Base-by-base conservation (phyloP, 2,329 filamentous ascomycete genomes). In the Elsinoe perseae region DNA sequence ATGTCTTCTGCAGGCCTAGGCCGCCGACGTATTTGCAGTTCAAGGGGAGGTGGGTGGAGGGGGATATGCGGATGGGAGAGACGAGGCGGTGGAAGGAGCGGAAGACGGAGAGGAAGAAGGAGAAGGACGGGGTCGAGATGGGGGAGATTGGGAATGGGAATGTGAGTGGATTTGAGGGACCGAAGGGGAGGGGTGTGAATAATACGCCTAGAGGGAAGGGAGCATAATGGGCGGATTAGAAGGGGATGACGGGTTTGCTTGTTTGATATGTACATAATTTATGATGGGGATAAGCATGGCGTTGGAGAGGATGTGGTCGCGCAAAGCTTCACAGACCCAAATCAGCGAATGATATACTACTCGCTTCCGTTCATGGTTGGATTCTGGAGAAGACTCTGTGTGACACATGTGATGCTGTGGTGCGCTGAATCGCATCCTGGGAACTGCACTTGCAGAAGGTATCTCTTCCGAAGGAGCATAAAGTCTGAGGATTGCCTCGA, bases 11-110 rank as follows among this genome's bases (percentile, higher is more conserved):
- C 63, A 84, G 92, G 50, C 91, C 93, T 10, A 81, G 91, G 18
- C 84, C 89, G 18, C 91, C 92, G 6, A 92, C 87, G 0, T 97
- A 96, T 69, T 82, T 96, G 66, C 81, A 82, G 59, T 95, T 97
- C 77, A 96, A 95, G 74, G 75, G 75, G 42, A 74, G 75, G 55
- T 92, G 93, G 64, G 75, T 83, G 60, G 79, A 84, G 60, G 93
- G 93, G 5, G 93, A 97, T 69, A 88, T 95, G 72, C 82, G 93
- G 23, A 83, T 96, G 59, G 87, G 85, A 6, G 71, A 75, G 55
- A 52, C 48, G 48, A 34, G 25, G 32, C 59, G 54, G 23, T 50
- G 32, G 42, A 56, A 75, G 78, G 60, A 80, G 75, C 66, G 75
- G 75, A 59, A 79, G 78, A 63, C 57, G 16, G 50, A 73, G 75